Conservation (phyloP, 2,329 filamentous ascomycete genomes). For the Cercospora sp. region DNA sequence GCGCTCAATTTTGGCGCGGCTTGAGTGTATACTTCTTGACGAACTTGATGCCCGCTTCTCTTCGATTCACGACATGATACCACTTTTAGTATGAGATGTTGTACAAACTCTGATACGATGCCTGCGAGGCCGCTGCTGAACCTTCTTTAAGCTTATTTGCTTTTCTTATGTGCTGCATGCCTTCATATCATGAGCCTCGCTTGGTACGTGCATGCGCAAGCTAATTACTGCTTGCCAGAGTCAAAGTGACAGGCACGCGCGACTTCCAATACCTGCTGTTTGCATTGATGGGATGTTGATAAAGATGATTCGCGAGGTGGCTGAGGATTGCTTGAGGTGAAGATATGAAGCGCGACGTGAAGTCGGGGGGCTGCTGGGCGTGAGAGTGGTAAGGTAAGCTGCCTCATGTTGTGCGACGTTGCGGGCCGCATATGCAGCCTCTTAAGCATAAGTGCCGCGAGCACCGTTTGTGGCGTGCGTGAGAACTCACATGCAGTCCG, state of each 20-base stretch:
- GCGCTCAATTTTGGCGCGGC: slow-evolving; percentile 14
- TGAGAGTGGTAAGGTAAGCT: neutral
- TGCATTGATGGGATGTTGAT: neutral
- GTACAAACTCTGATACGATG: neutral
- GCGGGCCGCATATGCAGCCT: neutral
- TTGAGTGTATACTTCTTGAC: neutral
- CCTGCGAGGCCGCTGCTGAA: neutral
- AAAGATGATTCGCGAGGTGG: neutral
- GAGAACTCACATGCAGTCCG: neutral
- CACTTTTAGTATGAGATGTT: neutral
- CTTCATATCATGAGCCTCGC: neutral
- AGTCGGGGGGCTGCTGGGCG: neutral
- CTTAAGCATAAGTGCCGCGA: neutral
- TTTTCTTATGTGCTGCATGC: neutral
- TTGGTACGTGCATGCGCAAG: neutral
- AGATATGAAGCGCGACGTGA: neutral
- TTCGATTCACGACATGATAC: slow-evolving; percentile 5
- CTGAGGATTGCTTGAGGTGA: neutral
- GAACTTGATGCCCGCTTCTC: neutral
- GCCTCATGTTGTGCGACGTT: neutral
- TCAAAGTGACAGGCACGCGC: neutral
- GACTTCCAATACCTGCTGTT: neutral
- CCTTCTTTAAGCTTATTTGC: neutral
- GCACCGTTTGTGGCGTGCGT: neutral
- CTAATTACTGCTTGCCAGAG: neutral